Evolutionary conservation across 2,329 filamentous ascomycete genomes (phyloP), one percentile per base, ranked within the genome.

Genomic region (Seiridium cupressi): DNA sequence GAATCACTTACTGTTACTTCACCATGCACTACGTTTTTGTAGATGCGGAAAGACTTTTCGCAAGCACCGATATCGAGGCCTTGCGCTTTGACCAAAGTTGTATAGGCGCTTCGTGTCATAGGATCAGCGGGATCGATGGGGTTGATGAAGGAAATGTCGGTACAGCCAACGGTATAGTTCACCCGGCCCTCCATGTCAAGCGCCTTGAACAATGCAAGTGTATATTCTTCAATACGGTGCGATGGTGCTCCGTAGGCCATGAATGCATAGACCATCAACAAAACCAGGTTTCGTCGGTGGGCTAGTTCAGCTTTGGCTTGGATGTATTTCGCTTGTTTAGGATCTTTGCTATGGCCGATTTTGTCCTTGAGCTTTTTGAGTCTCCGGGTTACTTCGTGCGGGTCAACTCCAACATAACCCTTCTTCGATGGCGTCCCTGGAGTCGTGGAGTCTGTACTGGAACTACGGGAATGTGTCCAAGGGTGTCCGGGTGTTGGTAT

Each of bases 121-220:
- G 62, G 62, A 34, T 63, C 62, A 26, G 32, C 32, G 1, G 55
- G 55, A 34, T 58, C 55, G 3, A 58, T 36, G 7, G 55, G 55
- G 9, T 51, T 59, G 42, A 38, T 61, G 44, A 63, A 63, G 46
- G 58, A 62, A 3, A 63, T 63, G 31, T 63, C 62, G 3, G 60
- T 62, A 18, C 62, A 63, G 35, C 62, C 62, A 7, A 63, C 62
- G 5, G 62, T 63, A 40, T 63, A 63, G 55, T 63, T 63, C 40
- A 62, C 60, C n/a, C 62, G 51, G 2, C 62, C 62, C 9, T 63
- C 62, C 58, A 63, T 63, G 34, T 62, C 62, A 9, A 63, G 48
- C 4, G 42, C 56, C 44, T 59, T 63, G 53, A 63, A 62, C 4
- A 63, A 34, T 5, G 54, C 49, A 26, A 63, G 60, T 2, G 60